A percentile compares a stretch with the other conserved stretches of the same genome.
These are phyloP conservation scores for Sisymbrium irio DNA, from an alignment of 345 rosid species.

Conservation along the genomic window DNA sequence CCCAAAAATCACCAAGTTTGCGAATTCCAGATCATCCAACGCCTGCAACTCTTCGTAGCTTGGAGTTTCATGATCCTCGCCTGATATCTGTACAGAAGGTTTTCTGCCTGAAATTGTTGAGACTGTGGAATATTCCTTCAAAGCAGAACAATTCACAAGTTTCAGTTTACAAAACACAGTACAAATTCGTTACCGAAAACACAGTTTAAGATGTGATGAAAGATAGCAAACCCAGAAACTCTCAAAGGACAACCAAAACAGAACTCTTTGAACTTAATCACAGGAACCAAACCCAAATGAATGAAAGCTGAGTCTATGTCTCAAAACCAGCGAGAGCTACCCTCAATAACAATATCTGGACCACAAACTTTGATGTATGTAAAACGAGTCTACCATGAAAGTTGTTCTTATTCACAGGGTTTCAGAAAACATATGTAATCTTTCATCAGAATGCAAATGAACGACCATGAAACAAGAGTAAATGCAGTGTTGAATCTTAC, in stretches of 20 bases:
- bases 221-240: background rate
- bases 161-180: background rate
- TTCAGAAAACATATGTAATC: background rate
- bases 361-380: background rate
- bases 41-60: slow-evolving; percentile 66
- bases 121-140: slow-evolving; percentile 54
- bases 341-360: background rate
- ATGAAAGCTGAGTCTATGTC: background rate
- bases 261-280: background rate
- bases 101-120: slow-evolving; percentile 44
- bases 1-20: slow-evolving; percentile 82
- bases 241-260: background rate
- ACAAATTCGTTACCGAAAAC: too few species aligned
- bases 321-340: background rate
- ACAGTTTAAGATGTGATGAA: background rate
- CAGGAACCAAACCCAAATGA: background rate
- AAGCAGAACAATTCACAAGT: slow-evolving; percentile 21
- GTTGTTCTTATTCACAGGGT: background rate
- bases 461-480: background rate
- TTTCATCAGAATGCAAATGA: background rate
- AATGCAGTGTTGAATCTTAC: slow-evolving; percentile 38
- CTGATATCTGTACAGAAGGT: slow-evolving; percentile 22
- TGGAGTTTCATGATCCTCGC: slow-evolving; percentile 39
- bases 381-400: background rate
- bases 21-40: slow-evolving; percentile 80